These are phyloP conservation scores for Microbotryum saponariae DNA, from an alignment of 1,284 basidiomycete genomes.

Conservation along the genomic window DNA sequence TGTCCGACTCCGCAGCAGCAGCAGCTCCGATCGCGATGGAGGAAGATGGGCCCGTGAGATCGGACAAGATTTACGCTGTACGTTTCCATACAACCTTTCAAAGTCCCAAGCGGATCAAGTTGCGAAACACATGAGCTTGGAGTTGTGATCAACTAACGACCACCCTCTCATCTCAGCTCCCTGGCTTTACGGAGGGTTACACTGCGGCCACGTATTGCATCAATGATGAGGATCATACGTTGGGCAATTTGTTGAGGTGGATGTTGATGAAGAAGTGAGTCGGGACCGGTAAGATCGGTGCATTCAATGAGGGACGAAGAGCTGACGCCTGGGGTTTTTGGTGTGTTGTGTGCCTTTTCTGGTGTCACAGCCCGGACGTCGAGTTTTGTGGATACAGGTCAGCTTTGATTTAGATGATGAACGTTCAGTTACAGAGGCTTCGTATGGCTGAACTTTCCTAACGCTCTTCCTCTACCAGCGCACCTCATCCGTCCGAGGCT, in stretches of 20 bases:
- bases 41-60: too few relatives aligned
- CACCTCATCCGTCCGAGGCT: constrained; percentile 92
- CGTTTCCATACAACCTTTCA: too few relatives aligned
- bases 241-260: constrained; percentile 90
- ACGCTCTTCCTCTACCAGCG: constrained; percentile 48
- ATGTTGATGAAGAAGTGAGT: constrained; percentile 97
- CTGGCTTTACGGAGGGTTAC: constrained; percentile 69
- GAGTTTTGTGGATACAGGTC: constrained; percentile 98
- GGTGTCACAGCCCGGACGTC: constrained; percentile 73
- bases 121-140: neutral
- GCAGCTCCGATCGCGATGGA: too few relatives aligned
- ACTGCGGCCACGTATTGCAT: constrained; percentile 88
- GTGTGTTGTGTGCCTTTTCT: neutral
- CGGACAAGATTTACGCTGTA: too few relatives aligned
- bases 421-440: too few relatives aligned
- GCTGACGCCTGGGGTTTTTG: neutral
- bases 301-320: too few relatives aligned
- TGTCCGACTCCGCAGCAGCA: too few relatives aligned
- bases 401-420: constrained; percentile 30
- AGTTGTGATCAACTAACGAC: neutral
- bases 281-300: too few relatives aligned
- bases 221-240: constrained; percentile 86
- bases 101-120: too few relatives aligned
- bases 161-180: constrained; percentile 44
- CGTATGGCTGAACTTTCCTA: constrained; percentile 4